phyloP scores from a whole-genome alignment of 192 early-diverging fungal genomes.

The Podila horticola region DNA sequence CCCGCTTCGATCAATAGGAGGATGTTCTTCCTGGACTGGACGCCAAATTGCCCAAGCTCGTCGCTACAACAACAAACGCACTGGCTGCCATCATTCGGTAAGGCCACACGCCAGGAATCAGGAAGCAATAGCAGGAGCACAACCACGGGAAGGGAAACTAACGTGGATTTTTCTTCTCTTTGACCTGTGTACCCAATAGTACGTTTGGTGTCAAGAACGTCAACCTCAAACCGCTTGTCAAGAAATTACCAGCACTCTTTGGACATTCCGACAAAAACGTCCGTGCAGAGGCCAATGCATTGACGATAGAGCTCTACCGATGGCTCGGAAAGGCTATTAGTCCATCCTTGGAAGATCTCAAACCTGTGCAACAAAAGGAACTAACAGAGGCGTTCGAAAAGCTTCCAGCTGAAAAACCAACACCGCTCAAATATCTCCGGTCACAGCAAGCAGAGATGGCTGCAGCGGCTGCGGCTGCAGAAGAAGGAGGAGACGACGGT shows the following conservation, averaged over 20 bases:
- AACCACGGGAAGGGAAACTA: not conserved
- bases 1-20: constrained; percentile 56
- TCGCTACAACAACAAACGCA: constrained; percentile 74
- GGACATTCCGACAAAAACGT: constrained; percentile 95
- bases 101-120: not conserved
- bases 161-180: not conserved
- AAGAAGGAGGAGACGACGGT: constrained; percentile 40
- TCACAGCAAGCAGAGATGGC: constrained; percentile 79
- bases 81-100: constrained; percentile 72
- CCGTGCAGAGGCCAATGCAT: constrained; percentile 79
- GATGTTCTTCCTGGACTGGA: constrained; percentile 79
- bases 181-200: constrained; percentile 28
- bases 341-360: constrained; percentile 83
- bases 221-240: constrained; percentile 86
- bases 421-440: constrained; percentile 77
- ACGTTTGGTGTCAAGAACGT: constrained; percentile 86
- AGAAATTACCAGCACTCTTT: constrained; percentile 89
- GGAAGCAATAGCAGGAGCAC: not conserved
- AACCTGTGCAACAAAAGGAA: constrained; percentile 96
- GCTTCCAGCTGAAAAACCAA: constrained; percentile 67
- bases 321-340: constrained; percentile 91
- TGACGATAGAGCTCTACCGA: constrained; percentile 84
- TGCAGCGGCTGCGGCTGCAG: constrained; percentile 50
- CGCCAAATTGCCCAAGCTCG: constrained; percentile 94
- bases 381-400: constrained; percentile 85